Conservation (phyloP, 2,329 filamentous ascomycete genomes). For the Colletotrichum neosansevieriae region DNA sequence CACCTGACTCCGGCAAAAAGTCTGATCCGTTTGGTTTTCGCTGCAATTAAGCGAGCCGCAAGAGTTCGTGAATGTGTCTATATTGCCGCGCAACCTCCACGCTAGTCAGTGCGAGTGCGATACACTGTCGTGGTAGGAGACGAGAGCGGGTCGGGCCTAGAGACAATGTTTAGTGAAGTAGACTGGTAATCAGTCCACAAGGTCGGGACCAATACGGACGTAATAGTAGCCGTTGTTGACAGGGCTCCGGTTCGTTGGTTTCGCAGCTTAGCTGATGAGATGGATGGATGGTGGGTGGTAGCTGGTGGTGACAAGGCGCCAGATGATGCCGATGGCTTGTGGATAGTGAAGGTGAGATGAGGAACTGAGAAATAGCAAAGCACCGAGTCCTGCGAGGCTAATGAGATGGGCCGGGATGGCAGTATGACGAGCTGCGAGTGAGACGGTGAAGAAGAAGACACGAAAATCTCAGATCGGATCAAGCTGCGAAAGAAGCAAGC, state of each 20-base stretch:
- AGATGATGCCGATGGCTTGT: background rate
- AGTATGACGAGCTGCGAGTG: background rate
- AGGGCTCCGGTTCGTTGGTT: background rate
- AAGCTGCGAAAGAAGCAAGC: slow-evolving; percentile 18
- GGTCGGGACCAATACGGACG: slow-evolving; percentile 23
- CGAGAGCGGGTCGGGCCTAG: background rate
- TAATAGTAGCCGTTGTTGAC: slow-evolving; percentile 16
- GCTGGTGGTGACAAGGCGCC: background rate
- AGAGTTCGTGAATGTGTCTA: background rate
- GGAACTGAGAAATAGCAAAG: background rate
- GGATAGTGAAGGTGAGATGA: background rate
- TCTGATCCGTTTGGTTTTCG: background rate
- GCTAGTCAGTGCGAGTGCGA: slow-evolving; percentile 10
- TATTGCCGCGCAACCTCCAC: slow-evolving; percentile 3
- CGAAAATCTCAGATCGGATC: slow-evolving; percentile 18
- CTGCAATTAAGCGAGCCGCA: slow-evolving; percentile 1
- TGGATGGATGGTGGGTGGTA: background rate
- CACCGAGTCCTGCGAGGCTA: background rate
- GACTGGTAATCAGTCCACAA: background rate
- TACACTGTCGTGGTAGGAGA: slow-evolving; percentile 13
- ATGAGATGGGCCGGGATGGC: background rate
- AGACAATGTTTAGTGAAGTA: background rate
- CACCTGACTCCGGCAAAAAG: no score
- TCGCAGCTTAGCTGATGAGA: background rate
- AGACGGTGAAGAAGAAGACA: background rate